Conservation (phyloP, 2,329 filamentous ascomycete genomes). For the Fusarium sp. region DNA sequence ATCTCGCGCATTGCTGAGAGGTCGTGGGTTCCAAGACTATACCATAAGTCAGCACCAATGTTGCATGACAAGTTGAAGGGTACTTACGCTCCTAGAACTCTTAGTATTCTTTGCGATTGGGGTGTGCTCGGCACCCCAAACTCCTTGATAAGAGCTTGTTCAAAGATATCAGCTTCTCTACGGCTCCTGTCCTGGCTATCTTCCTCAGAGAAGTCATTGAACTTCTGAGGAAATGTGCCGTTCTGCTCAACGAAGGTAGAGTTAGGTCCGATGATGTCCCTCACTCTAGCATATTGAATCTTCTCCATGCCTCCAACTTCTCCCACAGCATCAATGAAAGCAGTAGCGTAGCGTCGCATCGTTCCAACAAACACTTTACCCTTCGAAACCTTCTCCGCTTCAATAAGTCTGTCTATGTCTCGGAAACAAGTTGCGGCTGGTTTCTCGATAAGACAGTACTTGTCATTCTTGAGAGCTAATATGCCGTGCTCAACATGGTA, state of each 20-base stretch:
- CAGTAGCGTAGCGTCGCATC: slow-evolving; percentile 67
- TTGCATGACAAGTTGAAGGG: accelerated
- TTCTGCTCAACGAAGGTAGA: slow-evolving; percentile 56
- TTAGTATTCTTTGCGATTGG: neutral
- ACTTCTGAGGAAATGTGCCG: slow-evolving; percentile 56
- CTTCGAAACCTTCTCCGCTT: slow-evolving; percentile 54
- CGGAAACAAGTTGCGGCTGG: slow-evolving; percentile 60
- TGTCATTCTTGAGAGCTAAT: slow-evolving; percentile 60
- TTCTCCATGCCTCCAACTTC: slow-evolving; percentile 60
- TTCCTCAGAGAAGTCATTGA: slow-evolving; percentile 26
- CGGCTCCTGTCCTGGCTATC: neutral
- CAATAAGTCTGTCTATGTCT: slow-evolving; percentile 56
- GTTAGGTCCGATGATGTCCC: slow-evolving; percentile 59
- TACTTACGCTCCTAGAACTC: neutral
- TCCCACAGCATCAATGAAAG: slow-evolving; percentile 61
- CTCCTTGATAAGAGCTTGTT: neutral
- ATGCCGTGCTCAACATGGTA: slow-evolving; percentile 63
- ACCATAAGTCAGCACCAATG: accelerated
- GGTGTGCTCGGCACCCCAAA: neutral
- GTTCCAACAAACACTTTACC: slow-evolving; percentile 66
- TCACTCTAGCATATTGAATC: slow-evolving; percentile 63
- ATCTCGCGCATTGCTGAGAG: slow-evolving; percentile 33
- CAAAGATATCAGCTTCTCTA: neutral
- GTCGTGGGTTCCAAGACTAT: slow-evolving; percentile 21
- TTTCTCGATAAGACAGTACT: slow-evolving; percentile 67